Evolutionary conservation across 176 grass and related monocot species (phyloP).

Genomic region (Carex parvula): DNA sequence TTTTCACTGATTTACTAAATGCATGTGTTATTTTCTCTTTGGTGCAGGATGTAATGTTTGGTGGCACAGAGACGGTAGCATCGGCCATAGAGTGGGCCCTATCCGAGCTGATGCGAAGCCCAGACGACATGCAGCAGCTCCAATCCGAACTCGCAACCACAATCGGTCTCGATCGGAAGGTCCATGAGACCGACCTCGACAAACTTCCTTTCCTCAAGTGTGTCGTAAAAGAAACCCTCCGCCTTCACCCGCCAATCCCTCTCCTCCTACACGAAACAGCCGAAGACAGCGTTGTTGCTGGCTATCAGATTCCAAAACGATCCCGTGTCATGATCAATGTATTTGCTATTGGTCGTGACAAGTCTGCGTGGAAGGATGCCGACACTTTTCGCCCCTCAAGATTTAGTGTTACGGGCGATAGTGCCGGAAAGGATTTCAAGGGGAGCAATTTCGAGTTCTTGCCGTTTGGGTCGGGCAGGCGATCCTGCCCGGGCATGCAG

Average conservation of each 20-base stretch:
- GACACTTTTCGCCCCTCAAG: constrained; percentile 52
- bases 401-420: constrained; percentile 40
- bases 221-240: constrained; percentile 85
- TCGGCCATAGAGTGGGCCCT: constrained; percentile 89
- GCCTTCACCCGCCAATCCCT: constrained; percentile 89
- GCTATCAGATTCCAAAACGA: constrained; percentile 55
- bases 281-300: constrained; percentile 54
- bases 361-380: constrained; percentile 58
- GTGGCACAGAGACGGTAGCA: constrained; percentile 93
- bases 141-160: constrained; percentile 61
- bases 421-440: constrained; percentile 62
- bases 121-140: constrained; percentile 55
- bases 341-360: constrained; percentile 74
- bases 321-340: constrained; percentile 88
- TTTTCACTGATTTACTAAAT: not conserved
- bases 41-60: constrained; percentile 88
- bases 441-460: constrained; percentile 85
- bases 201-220: constrained; percentile 84
- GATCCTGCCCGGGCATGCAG: constrained; percentile 73
- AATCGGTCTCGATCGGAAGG: constrained; percentile 52
- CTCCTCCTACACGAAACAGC: constrained; percentile 85
- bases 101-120: constrained; percentile 85
- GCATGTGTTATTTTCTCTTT: not conserved
- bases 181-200: constrained; percentile 60
- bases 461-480: constrained; percentile 75